Evolutionary conservation across 2,329 filamentous ascomycete species (phyloP).

Genomic region (Phialophora expanda): DNA sequence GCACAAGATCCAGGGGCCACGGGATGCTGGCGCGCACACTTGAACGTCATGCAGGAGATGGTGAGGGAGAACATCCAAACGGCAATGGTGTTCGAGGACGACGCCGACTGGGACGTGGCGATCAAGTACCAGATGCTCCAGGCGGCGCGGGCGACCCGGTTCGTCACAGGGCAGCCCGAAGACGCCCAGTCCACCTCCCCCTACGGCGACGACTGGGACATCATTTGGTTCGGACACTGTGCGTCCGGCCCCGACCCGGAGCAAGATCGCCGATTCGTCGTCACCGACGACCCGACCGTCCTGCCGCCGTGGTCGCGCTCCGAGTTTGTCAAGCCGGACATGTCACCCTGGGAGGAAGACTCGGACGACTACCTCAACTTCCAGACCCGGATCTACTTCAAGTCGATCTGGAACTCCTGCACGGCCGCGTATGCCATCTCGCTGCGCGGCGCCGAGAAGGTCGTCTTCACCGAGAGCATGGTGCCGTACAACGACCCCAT

Average conservation of each 20-base stretch:
- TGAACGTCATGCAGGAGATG: constrained; percentile 49
- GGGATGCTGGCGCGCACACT: constrained; percentile 48
- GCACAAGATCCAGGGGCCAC: constrained; percentile 27
- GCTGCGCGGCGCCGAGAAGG: constrained; percentile 32
- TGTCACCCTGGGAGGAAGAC: constrained; percentile 28
- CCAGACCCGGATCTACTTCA: constrained; percentile 28
- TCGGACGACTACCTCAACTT: constrained; percentile 23
- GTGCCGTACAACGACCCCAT: constrained; percentile 29
- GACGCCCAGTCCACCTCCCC: constrained; percentile 45
- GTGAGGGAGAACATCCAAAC: constrained; percentile 54
- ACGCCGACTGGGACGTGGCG: constrained; percentile 63
- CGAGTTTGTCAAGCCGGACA: constrained; percentile 27
- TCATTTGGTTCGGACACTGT: constrained; percentile 60
- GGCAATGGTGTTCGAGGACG: constrained; percentile 62
- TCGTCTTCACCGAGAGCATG: constrained; percentile 36
- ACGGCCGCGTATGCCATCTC: constrained; percentile 36
- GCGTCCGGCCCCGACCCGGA: constrained; percentile 41
- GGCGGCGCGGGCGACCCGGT: constrained; percentile 43
- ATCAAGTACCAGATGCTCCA: constrained; percentile 57
- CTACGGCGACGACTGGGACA: constrained; percentile 60
- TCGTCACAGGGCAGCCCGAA: constrained; percentile 39
- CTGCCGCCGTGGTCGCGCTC: constrained; percentile 36
- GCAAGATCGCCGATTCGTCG: constrained; percentile 41
- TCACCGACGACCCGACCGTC: constrained; percentile 44
- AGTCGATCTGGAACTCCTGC: constrained; percentile 25